Evolutionary conservation across 1,284 basidiomycete genomes (phyloP).

Genomic region (Marasmius oreades): DNA sequence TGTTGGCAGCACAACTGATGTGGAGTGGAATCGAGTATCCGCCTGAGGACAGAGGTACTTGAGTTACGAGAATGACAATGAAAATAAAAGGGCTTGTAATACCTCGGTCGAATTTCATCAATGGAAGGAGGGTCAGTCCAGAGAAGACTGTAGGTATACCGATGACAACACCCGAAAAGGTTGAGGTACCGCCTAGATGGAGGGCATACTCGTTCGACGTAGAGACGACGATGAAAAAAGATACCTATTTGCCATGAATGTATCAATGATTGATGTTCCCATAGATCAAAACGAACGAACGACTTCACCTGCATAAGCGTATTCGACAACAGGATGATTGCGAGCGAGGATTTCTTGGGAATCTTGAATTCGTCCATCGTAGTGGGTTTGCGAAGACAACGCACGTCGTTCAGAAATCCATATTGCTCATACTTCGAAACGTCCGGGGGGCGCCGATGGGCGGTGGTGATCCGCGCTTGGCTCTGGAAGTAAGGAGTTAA

Average conservation of each 20-base stretch:
- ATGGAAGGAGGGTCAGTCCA: constrained; percentile 55
- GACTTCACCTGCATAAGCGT: constrained; percentile 40
- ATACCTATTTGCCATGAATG: constrained; percentile 43
- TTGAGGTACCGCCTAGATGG: constrained; percentile 58
- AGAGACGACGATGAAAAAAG: constrained; percentile 68
- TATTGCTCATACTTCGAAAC: too few relatives aligned
- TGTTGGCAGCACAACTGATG: constrained; percentile 33
- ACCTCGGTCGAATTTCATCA: constrained; percentile 58
- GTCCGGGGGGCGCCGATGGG: too few relatives aligned
- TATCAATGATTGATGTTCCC: not conserved
- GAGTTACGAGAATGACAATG: constrained; percentile 3
- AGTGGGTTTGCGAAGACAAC: not conserved
- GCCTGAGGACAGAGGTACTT: constrained; percentile 31
- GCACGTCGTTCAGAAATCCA: too few relatives aligned
- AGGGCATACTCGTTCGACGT: constrained; percentile 62
- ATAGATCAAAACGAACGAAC: not conserved
- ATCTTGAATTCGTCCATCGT: constrained; percentile 36
- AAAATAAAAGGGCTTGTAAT: not conserved
- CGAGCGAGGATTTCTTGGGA: constrained; percentile 39
- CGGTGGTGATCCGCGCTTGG: too few relatives aligned
- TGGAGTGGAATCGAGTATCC: constrained; percentile 49
- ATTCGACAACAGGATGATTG: constrained; percentile 41
- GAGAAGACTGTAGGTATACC: constrained; percentile 63
- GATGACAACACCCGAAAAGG: constrained; percentile 66
- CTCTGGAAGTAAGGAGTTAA: too few relatives aligned